phyloP scores from a whole-genome alignment of 2,329 filamentous ascomycete genomes.

The Aspergillus japonicus region DNA sequence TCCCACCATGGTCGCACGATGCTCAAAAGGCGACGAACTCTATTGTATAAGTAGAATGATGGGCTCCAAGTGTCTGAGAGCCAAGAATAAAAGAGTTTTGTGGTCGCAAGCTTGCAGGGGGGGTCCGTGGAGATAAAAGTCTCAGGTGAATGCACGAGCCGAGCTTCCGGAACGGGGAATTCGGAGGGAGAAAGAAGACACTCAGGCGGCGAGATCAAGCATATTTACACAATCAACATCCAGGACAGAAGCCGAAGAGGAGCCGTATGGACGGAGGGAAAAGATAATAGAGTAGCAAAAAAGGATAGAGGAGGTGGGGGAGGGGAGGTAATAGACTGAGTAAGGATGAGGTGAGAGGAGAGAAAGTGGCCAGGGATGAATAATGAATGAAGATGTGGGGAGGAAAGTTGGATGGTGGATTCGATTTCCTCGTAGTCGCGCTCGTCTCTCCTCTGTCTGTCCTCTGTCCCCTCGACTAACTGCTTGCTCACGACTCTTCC shows the following conservation, averaged over 20 bases:
- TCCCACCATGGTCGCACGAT: constrained; percentile 59
- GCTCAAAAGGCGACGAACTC: neutral
- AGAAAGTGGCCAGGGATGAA: constrained; percentile 6
- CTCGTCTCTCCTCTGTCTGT: too few relatives aligned
- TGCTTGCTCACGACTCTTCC: neutral
- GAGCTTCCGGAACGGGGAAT: constrained; percentile 16
- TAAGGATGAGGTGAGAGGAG: neutral
- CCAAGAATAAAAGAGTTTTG: constrained; percentile 15
- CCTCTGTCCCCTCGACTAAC: too few relatives aligned
- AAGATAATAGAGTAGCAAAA: neutral
- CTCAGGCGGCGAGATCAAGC: constrained; percentile 14
- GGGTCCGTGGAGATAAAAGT: constrained; percentile 9
- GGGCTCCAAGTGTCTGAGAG: neutral
- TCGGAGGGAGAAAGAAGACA: neutral
- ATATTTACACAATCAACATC: constrained; percentile 17
- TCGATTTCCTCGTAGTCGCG: neutral
- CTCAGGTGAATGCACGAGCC: constrained; percentile 13
- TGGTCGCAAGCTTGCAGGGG: constrained; percentile 8
- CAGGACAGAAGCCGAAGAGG: constrained; percentile 6
- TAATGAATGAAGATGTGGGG: constrained; percentile 5
- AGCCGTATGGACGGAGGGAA: neutral
- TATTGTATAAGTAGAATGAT: neutral
- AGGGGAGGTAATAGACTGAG: too few relatives aligned
- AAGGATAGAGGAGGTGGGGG: neutral
- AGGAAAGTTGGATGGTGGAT: constrained; percentile 1